Percentiles rank a stretch among this genome's conserved stretches.
Conservation (phyloP, 2,329 filamentous ascomycete species). For the Coccinonectria pachysandricola region DNA sequence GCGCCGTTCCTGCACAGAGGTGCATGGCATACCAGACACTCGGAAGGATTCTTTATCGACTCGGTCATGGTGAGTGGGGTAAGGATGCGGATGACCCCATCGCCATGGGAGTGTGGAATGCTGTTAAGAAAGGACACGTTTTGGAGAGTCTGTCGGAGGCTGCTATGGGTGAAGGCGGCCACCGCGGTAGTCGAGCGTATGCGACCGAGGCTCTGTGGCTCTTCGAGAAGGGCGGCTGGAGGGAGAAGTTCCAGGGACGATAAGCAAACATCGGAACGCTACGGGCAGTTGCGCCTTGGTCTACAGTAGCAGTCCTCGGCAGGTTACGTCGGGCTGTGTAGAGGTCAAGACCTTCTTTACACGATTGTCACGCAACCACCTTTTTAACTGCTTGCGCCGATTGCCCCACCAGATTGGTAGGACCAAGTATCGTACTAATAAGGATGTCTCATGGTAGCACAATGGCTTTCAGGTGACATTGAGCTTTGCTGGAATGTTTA, state of each 20-base stretch:
- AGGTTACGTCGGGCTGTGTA: no score
- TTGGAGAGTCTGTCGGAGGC: conserved; percentile 70
- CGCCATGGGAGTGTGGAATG: conserved; percentile 73
- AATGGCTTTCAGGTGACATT: no score
- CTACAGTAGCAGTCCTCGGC: no score
- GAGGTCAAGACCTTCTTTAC: no score
- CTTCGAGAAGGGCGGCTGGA: conserved; percentile 63
- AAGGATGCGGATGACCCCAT: conserved; percentile 47
- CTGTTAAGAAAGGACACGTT: conserved; percentile 65
- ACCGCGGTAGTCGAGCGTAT: conserved; percentile 73
- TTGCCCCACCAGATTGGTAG: no score
- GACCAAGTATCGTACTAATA: no score
- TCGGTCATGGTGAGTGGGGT: conserved; percentile 65
- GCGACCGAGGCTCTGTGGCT: conserved; percentile 86
- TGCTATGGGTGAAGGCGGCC: conserved; percentile 56
- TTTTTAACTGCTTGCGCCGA: no score
- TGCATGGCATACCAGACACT: conserved; percentile 89
- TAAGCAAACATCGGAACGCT: no score
- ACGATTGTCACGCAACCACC: no score
- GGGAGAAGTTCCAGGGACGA: conserved; percentile 48
- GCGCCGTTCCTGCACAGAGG: conserved; percentile 73
- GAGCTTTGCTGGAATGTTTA: no score
- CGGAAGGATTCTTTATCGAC: conserved; percentile 71
- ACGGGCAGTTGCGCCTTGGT: no score
- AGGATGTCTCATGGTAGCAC: no score